A percentile compares a stretch with the other conserved stretches of the same genome.
These are phyloP conservation scores for Symbiotaphrina buchneri DNA, from an alignment of 495 filamentous ascomycete genomes.

Conservation along the genomic window DNA sequence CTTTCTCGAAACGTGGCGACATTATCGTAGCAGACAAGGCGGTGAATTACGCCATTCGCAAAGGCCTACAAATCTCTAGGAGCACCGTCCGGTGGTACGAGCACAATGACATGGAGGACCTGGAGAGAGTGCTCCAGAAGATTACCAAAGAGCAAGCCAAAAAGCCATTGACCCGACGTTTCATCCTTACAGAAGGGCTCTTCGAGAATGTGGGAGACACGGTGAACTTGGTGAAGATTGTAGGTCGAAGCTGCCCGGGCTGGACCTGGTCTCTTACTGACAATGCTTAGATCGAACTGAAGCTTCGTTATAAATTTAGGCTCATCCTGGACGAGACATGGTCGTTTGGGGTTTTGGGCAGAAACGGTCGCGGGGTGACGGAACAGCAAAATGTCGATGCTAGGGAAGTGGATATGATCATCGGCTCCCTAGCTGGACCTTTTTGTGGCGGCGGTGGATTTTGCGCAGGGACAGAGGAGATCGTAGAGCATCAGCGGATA, in stretches of 20 bases:
- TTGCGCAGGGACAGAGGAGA: constrained; percentile 72
- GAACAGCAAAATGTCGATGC: constrained; percentile 93
- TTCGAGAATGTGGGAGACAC: constrained; percentile 84
- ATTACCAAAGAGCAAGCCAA: constrained; percentile 68
- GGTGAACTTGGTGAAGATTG: constrained; percentile 62
- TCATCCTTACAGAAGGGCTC: constrained; percentile 89
- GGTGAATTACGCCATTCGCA: constrained; percentile 82
- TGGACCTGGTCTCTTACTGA: constrained; percentile 4
- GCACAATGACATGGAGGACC: constrained; percentile 87
- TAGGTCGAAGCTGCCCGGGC: constrained; percentile 19
- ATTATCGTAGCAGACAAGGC: constrained; percentile 96
- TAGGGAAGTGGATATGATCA: constrained; percentile 78
- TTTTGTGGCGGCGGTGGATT: constrained; percentile 88
- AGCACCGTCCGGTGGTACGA: constrained; percentile 86
- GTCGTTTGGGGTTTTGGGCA: constrained; percentile 84
- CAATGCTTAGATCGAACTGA: constrained; percentile 52
- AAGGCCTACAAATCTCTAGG: constrained; percentile 79
- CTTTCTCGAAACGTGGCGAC: constrained; percentile 91
- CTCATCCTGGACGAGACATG: constrained; percentile 92
- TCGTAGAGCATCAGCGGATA: constrained; percentile 89
- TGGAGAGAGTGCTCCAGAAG: constrained; percentile 68
- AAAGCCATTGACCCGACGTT: constrained; percentile 77
- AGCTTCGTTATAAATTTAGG: constrained; percentile 89
- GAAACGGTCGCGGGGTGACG: constrained; percentile 76
- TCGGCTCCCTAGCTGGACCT: constrained; percentile 77